Base-by-base conservation (phyloP, 1,284 basidiomycete genomes). In the Fomitopsis schrenkii region DNA sequence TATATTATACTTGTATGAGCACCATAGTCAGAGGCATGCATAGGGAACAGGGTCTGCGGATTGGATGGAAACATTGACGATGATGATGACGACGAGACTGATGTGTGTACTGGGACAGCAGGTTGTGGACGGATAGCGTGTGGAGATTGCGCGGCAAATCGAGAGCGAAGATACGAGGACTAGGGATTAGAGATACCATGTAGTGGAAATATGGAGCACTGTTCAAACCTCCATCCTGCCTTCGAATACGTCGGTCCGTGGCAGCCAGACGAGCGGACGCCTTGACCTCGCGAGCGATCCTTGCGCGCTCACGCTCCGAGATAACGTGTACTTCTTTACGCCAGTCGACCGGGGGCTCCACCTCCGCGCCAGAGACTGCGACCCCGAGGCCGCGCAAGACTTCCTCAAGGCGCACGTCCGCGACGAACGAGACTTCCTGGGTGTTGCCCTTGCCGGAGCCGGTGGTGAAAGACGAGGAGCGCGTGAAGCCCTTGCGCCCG, bases 251-350 rank as follows among this genome's bases (percentile, higher is more conserved):
- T 75, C 72, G 22, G 68, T 67, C 22, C 6, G 65, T 62, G 14
- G 66, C 67, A 45, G 67, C 64, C 45, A 52, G 58, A 33, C 30
- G 35, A 17, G 38, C 52, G 9, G 54, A 64, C 28, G 66, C 76
- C 68, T 82, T 84, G 52, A 80, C 69, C 64, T 91, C 90, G 55
- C 82, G 82, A 33, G 73, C 70, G 56, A 88, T 78, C 60, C 82
- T 78, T 10, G 76, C 72, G 53, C 76, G 79, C 74, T 93, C 91
- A 62, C 82, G 79, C 40, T 81, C 76, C 87, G 89, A 93, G 57
- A 93, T 84, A 6, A 77, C 78, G 40, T 81, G 79, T 19, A 89
- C 80, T 64, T 91, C 90, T 68, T 87, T 85, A 55, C 79, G 80
- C 40, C 83, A 76, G 59, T 87, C 83, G 0, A 71, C 72, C 1